phyloP scores from a whole-genome alignment of 164 flowering plant species.

The Nymphaea colorata region DNA sequence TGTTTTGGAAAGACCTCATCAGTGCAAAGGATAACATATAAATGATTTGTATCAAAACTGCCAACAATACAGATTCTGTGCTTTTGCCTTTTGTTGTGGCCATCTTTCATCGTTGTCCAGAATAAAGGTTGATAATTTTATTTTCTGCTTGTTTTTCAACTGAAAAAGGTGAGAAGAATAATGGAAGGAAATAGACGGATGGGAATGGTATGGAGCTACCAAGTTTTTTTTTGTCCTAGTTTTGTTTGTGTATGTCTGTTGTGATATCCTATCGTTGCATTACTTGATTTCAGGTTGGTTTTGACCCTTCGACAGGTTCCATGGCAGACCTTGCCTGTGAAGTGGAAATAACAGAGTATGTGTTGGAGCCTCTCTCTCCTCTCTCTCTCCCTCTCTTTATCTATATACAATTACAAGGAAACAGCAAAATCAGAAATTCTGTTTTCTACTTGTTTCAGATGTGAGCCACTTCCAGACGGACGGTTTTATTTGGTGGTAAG shows the following conservation, averaged over 20 bases:
- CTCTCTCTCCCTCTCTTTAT: neutral
- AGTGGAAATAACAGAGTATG: conserved; percentile 94
- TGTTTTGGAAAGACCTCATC: too few relatives aligned
- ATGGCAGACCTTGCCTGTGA: conserved; percentile 90
- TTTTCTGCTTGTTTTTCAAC: neutral
- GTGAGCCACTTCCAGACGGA: conserved; percentile 98
- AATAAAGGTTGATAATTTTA: neutral
- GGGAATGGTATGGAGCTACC: conserved; percentile 71
- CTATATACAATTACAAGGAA: neutral
- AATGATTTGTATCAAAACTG: too few relatives aligned
- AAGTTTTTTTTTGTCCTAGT: neutral
- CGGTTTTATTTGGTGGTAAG: conserved; percentile 84
- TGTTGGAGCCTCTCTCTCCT: conserved; percentile 8
- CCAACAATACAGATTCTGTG: too few relatives aligned
- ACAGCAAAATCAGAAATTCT: neutral
- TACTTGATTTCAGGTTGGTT: conserved; percentile 36
- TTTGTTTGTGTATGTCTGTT: neutral
- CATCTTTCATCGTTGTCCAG: too few relatives aligned
- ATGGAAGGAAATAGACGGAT: conserved; percentile 97
- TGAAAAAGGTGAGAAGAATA: conserved; percentile 68
- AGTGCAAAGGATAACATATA: too few relatives aligned
- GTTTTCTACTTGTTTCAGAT: conserved; percentile 23
- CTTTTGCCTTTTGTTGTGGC: too few relatives aligned
- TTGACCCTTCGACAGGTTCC: conserved; percentile 68
- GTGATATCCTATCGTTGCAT: neutral